These are phyloP conservation scores for Podila epigama DNA, from an alignment of 192 early-diverging fungal species.

Conservation along the genomic window DNA sequence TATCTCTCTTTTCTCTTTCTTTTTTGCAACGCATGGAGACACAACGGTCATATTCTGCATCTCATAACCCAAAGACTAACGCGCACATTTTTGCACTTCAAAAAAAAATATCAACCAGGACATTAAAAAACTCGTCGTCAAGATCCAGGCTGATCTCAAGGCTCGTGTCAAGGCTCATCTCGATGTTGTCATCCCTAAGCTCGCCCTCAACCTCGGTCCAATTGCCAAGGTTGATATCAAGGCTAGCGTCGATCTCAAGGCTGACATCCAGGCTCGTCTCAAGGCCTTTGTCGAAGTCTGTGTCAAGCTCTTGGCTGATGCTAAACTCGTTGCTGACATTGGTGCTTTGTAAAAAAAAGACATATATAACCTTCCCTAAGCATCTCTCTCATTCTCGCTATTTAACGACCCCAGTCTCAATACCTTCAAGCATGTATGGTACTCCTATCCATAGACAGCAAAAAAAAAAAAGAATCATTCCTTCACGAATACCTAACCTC, in stretches of 20 bases:
- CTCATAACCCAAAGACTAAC: too few relatives aligned
- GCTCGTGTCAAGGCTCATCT: conserved; percentile 13
- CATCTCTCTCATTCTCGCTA: neutral
- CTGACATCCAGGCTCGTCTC: conserved; percentile 17
- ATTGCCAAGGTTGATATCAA: conserved; percentile 14
- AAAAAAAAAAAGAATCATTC: too few relatives aligned
- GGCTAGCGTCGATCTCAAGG: conserved; percentile 7
- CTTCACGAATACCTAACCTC: too few relatives aligned
- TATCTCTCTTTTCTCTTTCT: too few relatives aligned
- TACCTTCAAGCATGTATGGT: too few relatives aligned
- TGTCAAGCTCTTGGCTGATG: conserved; percentile 14
- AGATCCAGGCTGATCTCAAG: conserved; percentile 23
- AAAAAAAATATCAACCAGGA: too few relatives aligned
- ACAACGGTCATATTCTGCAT: too few relatives aligned
- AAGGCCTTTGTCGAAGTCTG: conserved; percentile 23
- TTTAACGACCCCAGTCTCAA: neutral
- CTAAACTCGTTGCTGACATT: conserved; percentile 19
- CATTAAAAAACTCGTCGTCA: conserved; percentile 14
- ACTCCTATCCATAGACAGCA: too few relatives aligned
- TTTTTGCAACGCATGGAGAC: too few relatives aligned
- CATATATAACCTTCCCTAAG: neutral
- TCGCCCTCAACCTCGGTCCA: neutral
- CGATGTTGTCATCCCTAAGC: conserved; percentile 7
- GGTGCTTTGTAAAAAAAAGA: conserved; percentile 17
- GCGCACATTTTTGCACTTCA: too few relatives aligned